Evolutionary conservation across 306 rosid genomes (phyloP).

Genomic region (Castanea mollissima): DNA sequence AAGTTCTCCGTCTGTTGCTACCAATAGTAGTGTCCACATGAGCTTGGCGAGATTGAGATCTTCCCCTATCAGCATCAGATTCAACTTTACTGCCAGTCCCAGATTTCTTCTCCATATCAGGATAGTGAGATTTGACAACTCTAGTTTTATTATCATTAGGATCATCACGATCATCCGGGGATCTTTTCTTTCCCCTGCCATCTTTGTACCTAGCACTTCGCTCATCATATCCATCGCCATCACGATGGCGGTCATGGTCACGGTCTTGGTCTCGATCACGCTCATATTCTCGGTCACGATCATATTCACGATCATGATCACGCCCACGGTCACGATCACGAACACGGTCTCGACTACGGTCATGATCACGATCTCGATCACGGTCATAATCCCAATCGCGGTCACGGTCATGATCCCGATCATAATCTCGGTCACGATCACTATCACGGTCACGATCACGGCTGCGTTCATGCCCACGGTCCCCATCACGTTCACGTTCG

Average conservation of each 20-base stretch:
- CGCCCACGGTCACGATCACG: constrained; percentile 56
- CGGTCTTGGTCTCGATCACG: constrained; percentile 28
- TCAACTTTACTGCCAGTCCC: constrained; percentile 62
- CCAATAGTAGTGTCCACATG: constrained; percentile 50
- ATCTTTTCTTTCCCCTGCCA: constrained; percentile 74
- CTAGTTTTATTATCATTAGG: constrained; percentile 60
- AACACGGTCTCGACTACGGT: constrained; percentile 56
- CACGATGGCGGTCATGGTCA: constrained; percentile 41
- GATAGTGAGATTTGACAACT: constrained; percentile 54
- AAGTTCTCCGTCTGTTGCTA: constrained; percentile 62
- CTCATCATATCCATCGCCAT: constrained; percentile 70
- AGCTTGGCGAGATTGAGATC: constrained; percentile 70
- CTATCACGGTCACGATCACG: constrained; percentile 53
- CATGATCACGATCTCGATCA: constrained; percentile 38
- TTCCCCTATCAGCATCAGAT: constrained; percentile 67
- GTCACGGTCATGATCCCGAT: constrained; percentile 35
- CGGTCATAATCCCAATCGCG: constrained; percentile 34
- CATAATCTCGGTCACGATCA: constrained; percentile 37
- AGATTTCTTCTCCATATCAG: constrained; percentile 73
- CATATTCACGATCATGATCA: constrained; percentile 53
- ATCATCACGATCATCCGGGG: constrained; percentile 78
- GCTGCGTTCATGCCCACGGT: constrained; percentile 51
- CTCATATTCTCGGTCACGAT: constrained; percentile 46
- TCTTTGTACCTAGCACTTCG: constrained; percentile 62
- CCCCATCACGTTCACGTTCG: constrained; percentile 26